Evolutionary conservation across 2,329 filamentous ascomycete genomes (phyloP).

Genomic region (Colletotrichum theobromicola): DNA sequence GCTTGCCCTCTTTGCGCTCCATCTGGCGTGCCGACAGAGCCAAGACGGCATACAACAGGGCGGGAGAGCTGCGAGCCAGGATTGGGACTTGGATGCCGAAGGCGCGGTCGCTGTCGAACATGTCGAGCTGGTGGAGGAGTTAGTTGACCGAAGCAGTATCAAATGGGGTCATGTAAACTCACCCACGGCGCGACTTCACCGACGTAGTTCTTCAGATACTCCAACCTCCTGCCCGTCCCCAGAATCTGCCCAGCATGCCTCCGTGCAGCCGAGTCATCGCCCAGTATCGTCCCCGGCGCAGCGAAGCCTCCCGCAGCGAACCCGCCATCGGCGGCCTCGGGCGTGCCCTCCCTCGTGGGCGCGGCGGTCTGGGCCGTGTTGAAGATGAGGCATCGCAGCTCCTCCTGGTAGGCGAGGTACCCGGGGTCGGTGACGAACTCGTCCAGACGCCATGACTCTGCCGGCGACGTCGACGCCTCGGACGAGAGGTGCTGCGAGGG

Average conservation of each 20-base stretch:
- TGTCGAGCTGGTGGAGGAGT: constrained; percentile 50
- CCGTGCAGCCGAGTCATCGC: not conserved
- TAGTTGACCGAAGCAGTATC: not conserved
- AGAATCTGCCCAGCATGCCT: constrained; percentile 24
- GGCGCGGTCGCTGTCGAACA: constrained; percentile 58
- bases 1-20: constrained; percentile 52
- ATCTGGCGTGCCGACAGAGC: constrained; percentile 60
- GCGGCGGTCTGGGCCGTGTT: constrained; percentile 47
- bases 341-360: constrained; percentile 44
- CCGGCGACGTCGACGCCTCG: constrained; percentile 27
- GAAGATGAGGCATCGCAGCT: constrained; percentile 51
- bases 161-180: not conserved
- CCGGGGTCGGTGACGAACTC: constrained; percentile 43
- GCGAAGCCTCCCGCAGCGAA: not conserved
- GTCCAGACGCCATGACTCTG: constrained; percentile 35
- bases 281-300: constrained; percentile 14
- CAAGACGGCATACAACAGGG: constrained; percentile 56
- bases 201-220: constrained; percentile 56
- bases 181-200: constrained; percentile 59
- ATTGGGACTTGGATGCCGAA: constrained; percentile 59
- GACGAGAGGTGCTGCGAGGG: constrained; percentile 15
- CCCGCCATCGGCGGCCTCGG: constrained; percentile 25
- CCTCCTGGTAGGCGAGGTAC: constrained; percentile 50
- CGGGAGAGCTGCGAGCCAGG: constrained; percentile 49
- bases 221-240: constrained; percentile 35